Conservation (phyloP, 192 early-diverging fungal species). For the Nowakowskiella sp. region DNA sequence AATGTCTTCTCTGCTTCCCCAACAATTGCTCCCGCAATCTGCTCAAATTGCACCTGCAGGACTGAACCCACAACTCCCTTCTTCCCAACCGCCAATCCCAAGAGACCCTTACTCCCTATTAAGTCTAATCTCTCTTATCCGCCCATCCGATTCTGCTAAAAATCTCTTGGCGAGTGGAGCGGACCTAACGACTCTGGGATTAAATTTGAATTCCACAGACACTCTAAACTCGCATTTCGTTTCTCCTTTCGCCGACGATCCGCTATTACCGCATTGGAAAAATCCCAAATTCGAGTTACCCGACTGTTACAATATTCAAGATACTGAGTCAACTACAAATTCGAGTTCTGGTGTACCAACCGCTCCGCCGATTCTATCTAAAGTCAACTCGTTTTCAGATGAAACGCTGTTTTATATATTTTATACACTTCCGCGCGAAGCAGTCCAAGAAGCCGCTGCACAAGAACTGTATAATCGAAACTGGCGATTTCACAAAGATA, state of each 20-base stretch:
- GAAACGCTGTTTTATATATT: conserved; percentile 98
- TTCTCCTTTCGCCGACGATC: conserved; percentile 79
- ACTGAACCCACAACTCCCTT: not conserved
- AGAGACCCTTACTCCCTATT: conserved; percentile 71
- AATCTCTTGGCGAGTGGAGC: conserved; percentile 81
- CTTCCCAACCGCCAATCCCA: not conserved
- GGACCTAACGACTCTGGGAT: conserved; percentile 81
- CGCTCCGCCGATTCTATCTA: conserved; percentile 57
- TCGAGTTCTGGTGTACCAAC: conserved; percentile 5
- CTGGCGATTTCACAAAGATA: conserved; percentile 96
- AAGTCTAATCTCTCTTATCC: conserved; percentile 79
- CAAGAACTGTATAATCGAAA: conserved; percentile 87
- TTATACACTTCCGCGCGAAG: conserved; percentile 91
- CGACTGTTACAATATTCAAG: too few species aligned
- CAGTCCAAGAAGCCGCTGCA: conserved; percentile 85
- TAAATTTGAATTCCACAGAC: conserved; percentile 39
- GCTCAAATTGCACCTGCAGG: not conserved
- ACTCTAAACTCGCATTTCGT: conserved; percentile 76
- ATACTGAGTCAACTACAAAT: conserved; percentile 10
- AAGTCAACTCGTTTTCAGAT: conserved; percentile 67
- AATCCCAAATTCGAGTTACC: conserved; percentile 33
- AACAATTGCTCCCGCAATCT: not conserved
- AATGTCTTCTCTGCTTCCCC: too few species aligned
- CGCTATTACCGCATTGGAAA: conserved; percentile 61
- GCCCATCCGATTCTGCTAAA: conserved; percentile 65